Evolutionary conservation across 768 basidiomycete species (phyloP), one percentile per base, ranked within the genome.

Genomic region (Xerocomellus amylosporus): DNA sequence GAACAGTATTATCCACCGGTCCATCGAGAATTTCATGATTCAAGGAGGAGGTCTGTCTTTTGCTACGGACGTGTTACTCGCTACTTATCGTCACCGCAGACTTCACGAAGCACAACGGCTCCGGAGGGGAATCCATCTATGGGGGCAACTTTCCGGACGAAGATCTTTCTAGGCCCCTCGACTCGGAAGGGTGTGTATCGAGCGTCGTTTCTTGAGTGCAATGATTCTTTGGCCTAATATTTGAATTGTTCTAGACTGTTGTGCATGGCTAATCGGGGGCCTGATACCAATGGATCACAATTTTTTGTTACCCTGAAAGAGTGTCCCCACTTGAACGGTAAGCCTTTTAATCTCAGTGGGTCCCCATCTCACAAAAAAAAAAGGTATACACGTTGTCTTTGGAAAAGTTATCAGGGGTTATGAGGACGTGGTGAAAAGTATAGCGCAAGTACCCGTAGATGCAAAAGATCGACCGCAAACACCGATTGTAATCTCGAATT

Each of bases 241-340:
- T 24, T 36, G 15, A 17, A 22, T 38, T 40, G 17, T 24, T 42
- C n/a, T 60, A 86, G 84, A 13, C 73, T 95, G 26, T 74, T 96
- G 12, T 91, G 90, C 63, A 96, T 95, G 93, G 93, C 93, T 10
- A 96, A 96, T 69, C 81, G 81, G 58, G 89, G 89, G 3, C 84
- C 87, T 1, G 76, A 88, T 70, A 94, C 93, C 34, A 95, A 94
- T 59, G 85, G 86, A 36, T 89, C 87, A 1, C 93, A 95, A 59
- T 95, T 88, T 66, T 94, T 95, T 66, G 76, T 94, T 57, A 92
- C 93, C 20, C 77, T 95, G 12, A 77, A 80, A n/a, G 78, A 81
- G 15, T 84, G 88, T 56, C 82, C 85, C 4, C 89, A 92, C 66
- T 69, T 92, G 42, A 79, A 88, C 64, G 91, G 91, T 76, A 71